Conservation (phyloP, 2,329 filamentous ascomycete genomes). For the Colletotrichum tamarilloi region DNA sequence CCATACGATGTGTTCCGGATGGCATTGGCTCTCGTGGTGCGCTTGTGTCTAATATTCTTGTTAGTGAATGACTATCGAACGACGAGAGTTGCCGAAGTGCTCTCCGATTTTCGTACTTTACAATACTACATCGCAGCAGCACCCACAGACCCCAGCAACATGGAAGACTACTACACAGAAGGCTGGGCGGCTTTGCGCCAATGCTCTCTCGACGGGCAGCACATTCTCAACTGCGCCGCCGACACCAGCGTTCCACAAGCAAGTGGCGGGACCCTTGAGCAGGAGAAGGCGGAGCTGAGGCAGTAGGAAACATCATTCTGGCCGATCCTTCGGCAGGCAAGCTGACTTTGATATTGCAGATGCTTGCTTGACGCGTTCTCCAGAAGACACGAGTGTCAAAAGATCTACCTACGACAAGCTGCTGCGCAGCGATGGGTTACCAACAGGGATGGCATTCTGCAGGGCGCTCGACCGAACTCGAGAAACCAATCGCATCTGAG, state of each 20-base stretch:
- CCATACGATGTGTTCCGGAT: neutral
- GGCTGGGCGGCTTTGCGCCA: conserved; percentile 72
- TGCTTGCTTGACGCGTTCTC: conserved; percentile 69
- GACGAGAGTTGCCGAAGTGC: conserved; percentile 69
- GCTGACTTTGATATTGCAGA: conserved; percentile 47
- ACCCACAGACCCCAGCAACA: conserved; percentile 64
- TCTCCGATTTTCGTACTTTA: conserved; percentile 70
- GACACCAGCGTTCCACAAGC: conserved; percentile 68
- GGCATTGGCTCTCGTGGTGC: neutral
- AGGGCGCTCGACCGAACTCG: conserved; percentile 60
- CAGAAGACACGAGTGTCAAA: conserved; percentile 71
- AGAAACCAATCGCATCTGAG: conserved; percentile 61
- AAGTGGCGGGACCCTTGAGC: conserved; percentile 66
- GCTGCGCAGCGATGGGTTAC: conserved; percentile 71
- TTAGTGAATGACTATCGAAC: conserved; percentile 71
- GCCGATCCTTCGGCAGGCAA: neutral
- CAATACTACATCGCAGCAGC: conserved; percentile 72
- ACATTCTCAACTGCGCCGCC: conserved; percentile 73
- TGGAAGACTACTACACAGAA: conserved; percentile 71
- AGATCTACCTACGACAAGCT: conserved; percentile 71
- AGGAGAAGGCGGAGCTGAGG: conserved; percentile 70
- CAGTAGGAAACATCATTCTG: conserved; percentile 59
- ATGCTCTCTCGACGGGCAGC: conserved; percentile 70
- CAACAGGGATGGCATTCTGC: conserved; percentile 63
- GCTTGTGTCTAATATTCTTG: neutral